Base-by-base conservation (phyloP, 306 rosid genomes). In the Lablab purpureus region DNA sequence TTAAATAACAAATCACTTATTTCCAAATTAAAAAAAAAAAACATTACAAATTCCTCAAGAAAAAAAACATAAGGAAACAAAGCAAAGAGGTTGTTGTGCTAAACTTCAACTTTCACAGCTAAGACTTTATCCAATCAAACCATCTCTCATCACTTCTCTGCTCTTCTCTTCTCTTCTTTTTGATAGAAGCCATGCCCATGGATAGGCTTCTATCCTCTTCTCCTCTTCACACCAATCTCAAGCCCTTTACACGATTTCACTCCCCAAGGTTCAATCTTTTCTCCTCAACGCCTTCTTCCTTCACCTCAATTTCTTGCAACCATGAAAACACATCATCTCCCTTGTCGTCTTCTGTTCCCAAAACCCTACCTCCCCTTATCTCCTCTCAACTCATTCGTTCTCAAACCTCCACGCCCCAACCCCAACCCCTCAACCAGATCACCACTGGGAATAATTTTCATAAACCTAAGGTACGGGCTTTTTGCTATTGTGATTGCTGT, bases 161-260 rank as follows among this genome's bases (percentile, higher is more conserved):
- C 37, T 15, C 30, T 25, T 66, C 41, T 55, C 51, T 76, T 56
- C 30, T 36, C 25, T 15, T 10, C 75, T 79, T 10, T 65, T 62
- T 30, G 4, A 70, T 66, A 22, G 84, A 84, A 47, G 85, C 87
- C 89, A 94, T 92, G 97, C 78, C 87, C 89, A 94, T 94, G 98
- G 98, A 92, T 70, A 90, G 94, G 93, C 93, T 94, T 88, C 87
- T 94, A 54, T 92, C 88, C 37, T 88, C 96, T 40, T 76, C 94
- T 58, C 81, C 91, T 72, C 85, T 87, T 63, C 84, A 86, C 45
- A 22, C 75, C 34, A 84, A 81, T 74, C 86, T 79, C 19, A 85
- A 75, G 10, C 56, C 83, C 64, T 75, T 73, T 15, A 69, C 86
- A 71, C 30, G 79, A 68, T 80, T 84, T 65, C 64, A 56, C 64